Conservation (phyloP, 805 yeast genomes). For the Metschnikowia koreensis region DNA sequence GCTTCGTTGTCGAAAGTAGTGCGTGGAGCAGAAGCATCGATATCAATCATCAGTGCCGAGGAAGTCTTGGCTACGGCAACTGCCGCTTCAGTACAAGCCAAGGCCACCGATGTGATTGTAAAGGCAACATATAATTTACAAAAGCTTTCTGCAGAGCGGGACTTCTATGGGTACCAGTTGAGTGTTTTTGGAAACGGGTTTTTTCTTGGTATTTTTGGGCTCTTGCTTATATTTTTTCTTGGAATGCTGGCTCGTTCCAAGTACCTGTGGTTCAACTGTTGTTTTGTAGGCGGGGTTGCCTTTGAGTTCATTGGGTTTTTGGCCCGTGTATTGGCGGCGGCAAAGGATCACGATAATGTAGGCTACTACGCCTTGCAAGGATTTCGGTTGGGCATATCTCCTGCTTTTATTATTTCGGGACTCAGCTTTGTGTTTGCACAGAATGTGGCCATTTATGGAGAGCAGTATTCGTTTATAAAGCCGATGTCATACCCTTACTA, state of each 20-base stretch:
- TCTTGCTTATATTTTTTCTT: conserved; percentile 24
- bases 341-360: conserved; percentile 21
- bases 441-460: conserved; percentile 37
- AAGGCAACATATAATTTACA: conserved; percentile 7
- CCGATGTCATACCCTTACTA: conserved; percentile 46
- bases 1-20: conserved; percentile 22
- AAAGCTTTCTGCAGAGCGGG: conserved; percentile 20
- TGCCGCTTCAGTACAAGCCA: conserved; percentile 20
- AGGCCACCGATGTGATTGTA: conserved; percentile 31
- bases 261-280: conserved; percentile 40
- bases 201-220: conserved; percentile 27
- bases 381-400: conserved; percentile 36
- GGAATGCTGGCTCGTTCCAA: conserved; percentile 32
- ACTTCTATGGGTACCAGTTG: conserved; percentile 26
- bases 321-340: conserved; percentile 35
- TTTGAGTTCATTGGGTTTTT: conserved; percentile 38
- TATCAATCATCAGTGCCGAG: conserved; percentile 34
- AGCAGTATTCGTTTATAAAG: conserved; percentile 34
- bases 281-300: conserved; percentile 36
- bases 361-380: conserved; percentile 31
- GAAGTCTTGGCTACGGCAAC: conserved; percentile 40
- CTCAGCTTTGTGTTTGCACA: conserved; percentile 41
- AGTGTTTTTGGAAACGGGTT: conserved; percentile 32
- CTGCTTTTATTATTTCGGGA: conserved; percentile 44
- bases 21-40: conserved; percentile 39